Base-by-base conservation (phyloP, 225 moss, liverwort and hornwort species). In the Asterella californica region DNA sequence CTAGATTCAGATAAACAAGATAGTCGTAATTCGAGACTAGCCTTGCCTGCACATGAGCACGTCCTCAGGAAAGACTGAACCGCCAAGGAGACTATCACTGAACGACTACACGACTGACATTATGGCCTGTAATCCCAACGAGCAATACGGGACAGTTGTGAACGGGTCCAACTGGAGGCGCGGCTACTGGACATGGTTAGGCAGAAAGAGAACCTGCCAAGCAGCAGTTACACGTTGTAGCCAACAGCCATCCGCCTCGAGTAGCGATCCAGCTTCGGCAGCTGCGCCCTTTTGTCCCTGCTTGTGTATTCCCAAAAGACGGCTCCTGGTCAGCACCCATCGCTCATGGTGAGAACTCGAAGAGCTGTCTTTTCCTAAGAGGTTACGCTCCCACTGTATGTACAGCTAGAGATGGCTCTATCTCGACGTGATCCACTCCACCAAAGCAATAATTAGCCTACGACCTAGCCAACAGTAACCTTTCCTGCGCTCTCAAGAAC, bases 1-100 rank as follows among this genome's bases (percentile, higher is more conserved):
- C 97, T 81, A 99, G 81, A 86, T 99, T 99, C 70, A 99, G 88
- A 84, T 99, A 99, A 70, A 99, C 83, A 82, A 99, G 92, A 86
- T 99, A 99, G 88, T 99, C 97, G 83, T 94, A 94, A 83, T 97
- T 97, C 69, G 97, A 97, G 36, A 97, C 93, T 57, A 92, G 85
- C 80, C 92, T 93, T 83, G 86, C 93, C 97, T 97, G 90, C 81
- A 52, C 60, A 47, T 0, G 24, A 55, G 54, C 33, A 53, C 54
- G 33, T 33, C 15, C 18, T 54, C 33, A 65, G 25, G 25, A 65
- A 76, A 75, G 24, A 18, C 17, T 48, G 9, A 52, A 74, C 4
- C 32, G 14, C 32, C 21, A 25, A 10, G 14, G 25, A 5, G 42
- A 36, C 6, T 18, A 69, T 32, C 14, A 42, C 38, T 15, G 0